These are phyloP conservation scores for Xylaria flabelliformis DNA, from an alignment of 495 filamentous ascomycete species.

Conservation along the genomic window DNA sequence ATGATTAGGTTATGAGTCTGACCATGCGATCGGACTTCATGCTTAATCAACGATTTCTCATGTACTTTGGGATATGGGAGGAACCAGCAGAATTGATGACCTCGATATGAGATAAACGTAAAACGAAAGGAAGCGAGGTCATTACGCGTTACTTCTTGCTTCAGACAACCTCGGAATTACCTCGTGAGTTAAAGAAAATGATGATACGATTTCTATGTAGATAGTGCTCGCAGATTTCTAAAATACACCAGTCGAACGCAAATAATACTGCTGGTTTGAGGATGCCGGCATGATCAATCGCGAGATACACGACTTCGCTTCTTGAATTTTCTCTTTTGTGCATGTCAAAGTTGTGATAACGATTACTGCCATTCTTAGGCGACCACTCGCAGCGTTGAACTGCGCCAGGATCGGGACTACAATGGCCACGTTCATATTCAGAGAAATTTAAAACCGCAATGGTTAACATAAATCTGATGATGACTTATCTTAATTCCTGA, in stretches of 20 bases:
- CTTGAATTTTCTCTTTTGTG: not conserved
- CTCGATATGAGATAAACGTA: not conserved
- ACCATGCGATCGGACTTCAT: not conserved
- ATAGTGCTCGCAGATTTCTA: conserved; percentile 4
- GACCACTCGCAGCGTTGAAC: not conserved
- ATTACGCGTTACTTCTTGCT: not conserved
- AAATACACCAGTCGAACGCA: not conserved
- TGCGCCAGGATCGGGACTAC: not conserved
- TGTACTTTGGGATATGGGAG: not conserved
- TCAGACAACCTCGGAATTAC: not conserved
- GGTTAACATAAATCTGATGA: not conserved
- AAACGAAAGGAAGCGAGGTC: not conserved
- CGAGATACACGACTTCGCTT: not conserved
- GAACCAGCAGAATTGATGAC: not conserved
- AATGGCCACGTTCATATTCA: not conserved
- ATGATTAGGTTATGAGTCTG: conserved; percentile 22
- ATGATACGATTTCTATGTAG: not conserved
- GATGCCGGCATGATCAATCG: not conserved
- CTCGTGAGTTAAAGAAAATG: not conserved
- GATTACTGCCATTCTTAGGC: not conserved
- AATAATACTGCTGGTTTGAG: not conserved
- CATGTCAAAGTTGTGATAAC: not conserved
- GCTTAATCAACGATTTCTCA: not conserved
- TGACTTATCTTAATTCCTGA: not conserved
- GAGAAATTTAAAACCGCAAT: not conserved